A percentile compares a stretch with the other conserved stretches of the same genome.
phyloP scores from a whole-genome alignment of 305 asterid genomes.

The Fraxinus paxiana region DNA sequence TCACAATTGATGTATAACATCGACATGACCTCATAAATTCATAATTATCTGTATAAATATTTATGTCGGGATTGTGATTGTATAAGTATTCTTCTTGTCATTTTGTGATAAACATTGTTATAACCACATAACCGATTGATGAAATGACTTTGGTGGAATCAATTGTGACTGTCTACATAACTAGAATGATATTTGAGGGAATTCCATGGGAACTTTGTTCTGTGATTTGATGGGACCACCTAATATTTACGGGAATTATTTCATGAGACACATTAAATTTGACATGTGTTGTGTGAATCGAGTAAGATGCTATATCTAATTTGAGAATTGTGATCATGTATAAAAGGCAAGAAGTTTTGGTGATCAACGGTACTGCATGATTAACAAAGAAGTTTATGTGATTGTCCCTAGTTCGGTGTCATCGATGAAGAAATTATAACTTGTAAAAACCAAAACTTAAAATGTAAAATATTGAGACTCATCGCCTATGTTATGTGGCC shows the following conservation, averaged over 20 bases:
- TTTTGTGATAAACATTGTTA: not conserved
- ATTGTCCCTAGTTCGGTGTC: not conserved
- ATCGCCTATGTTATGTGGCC: not conserved
- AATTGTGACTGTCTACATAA: not conserved
- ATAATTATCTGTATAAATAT: not conserved
- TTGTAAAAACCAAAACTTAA: not conserved
- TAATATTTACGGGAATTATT: not conserved
- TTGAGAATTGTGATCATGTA: not conserved
- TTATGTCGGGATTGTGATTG: not conserved
- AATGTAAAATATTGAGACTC: not conserved
- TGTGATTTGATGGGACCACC: not conserved
- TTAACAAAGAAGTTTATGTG: not conserved
- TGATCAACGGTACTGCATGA: not conserved
- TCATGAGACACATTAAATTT: not conserved
- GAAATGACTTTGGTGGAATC: not conserved
- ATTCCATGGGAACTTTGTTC: not conserved
- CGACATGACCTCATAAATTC: not conserved
- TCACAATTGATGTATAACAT: not conserved
- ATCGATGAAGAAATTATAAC: not conserved
- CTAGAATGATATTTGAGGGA: not conserved
- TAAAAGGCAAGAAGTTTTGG: not conserved
- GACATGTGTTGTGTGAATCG: not conserved
- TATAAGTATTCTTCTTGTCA: not conserved
- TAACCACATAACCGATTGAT: not conserved
- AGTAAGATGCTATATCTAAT: not conserved